Evolutionary conservation across 1,139 yeast species (phyloP), one percentile per base, ranked within the genome.

Genomic region (Geotrichum candidum): DNA sequence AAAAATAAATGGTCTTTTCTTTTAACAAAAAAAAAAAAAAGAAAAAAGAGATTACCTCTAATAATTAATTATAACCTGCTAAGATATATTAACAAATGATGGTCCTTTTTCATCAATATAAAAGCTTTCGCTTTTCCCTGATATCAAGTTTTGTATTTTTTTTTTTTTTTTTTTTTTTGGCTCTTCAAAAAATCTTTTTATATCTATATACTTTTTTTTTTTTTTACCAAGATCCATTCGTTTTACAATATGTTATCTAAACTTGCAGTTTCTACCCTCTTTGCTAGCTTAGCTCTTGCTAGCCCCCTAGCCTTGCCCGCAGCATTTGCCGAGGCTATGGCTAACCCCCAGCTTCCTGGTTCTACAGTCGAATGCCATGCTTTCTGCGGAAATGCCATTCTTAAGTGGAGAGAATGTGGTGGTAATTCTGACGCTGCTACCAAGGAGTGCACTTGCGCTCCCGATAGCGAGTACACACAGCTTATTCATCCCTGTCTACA

Each of bases 281-380:
- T 56, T 15, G 41, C 53, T 31, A 18, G 33, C 9, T 29, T 53
- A n/a, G 60, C 62, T n/a, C n/a, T 31, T 41, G 61, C 63, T 25
- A 55, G 41, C 22, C 54, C 54, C 7, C 35, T 52, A 5, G 27
- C 54, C 25, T 27, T 61, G 58, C 64, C 64, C n/a, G 62, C 59
- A 29, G 64, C 64, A 29, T 59, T 38, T 51, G 62, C 64, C 11
- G 15, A 53, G 10, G 64, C 64, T 53, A 56, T 57, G 60, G 64
- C 64, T 52, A 57, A 57, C 58, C 61, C 64, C 51, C 64, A 62
- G 45, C 60, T 60, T 38, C 63, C 63, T 31, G 63, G 61, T n/a
- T 7, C 62, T 41, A 53, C 61, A 45, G 18, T 25, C 31, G 38
- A 54, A 22, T 31, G 41, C 11, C 54, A 27, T 6, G 45, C 54